These are phyloP conservation scores for Solioccasus polychromus DNA, from an alignment of 768 basidiomycete species.

Conservation along the genomic window DNA sequence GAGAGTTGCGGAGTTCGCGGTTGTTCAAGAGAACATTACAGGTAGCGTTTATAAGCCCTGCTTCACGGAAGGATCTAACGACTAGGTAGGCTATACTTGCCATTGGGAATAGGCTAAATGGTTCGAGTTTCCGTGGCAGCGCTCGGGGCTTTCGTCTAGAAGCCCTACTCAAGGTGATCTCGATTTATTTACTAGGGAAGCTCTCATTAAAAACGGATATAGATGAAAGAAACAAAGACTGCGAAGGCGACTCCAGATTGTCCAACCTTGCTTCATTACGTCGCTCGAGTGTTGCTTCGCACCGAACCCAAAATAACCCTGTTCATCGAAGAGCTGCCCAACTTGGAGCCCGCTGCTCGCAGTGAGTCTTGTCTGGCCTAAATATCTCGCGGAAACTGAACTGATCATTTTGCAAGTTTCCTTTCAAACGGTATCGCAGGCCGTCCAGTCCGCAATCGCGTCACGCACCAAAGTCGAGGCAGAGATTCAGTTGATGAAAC, in stretches of 20 bases:
- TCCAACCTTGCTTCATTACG: conserved; percentile 87
- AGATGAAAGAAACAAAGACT: conserved; percentile 86
- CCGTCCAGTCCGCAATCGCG: conserved; percentile 52
- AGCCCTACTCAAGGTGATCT: conserved; percentile 71
- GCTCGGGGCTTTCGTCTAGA: conserved; percentile 86
- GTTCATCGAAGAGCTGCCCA: conserved; percentile 80
- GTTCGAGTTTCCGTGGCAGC: conserved; percentile 76
- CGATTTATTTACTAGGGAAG: not conserved
- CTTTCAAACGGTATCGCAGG: conserved; percentile 58
- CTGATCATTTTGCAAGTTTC: conserved; percentile 52
- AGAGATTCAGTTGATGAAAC: conserved; percentile 50
- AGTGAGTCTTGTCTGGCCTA: conserved; percentile 39
- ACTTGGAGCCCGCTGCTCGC: conserved; percentile 79
- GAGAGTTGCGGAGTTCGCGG: conserved; percentile 60
- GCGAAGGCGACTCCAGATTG: conserved; percentile 64
- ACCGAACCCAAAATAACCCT: conserved; percentile 61
- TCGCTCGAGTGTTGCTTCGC: conserved; percentile 72
- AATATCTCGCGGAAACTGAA: not conserved
- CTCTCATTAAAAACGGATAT: not conserved
- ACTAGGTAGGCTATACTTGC: conserved; percentile 58
- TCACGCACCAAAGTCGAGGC: conserved; percentile 56
- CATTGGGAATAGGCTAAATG: conserved; percentile 82
- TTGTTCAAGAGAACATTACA: conserved; percentile 71
- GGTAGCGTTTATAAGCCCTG: conserved; percentile 32
- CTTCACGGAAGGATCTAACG: not conserved